Evolutionary conservation across 1,284 basidiomycete genomes (phyloP).

Genomic region (Rhodotorula sp.): DNA sequence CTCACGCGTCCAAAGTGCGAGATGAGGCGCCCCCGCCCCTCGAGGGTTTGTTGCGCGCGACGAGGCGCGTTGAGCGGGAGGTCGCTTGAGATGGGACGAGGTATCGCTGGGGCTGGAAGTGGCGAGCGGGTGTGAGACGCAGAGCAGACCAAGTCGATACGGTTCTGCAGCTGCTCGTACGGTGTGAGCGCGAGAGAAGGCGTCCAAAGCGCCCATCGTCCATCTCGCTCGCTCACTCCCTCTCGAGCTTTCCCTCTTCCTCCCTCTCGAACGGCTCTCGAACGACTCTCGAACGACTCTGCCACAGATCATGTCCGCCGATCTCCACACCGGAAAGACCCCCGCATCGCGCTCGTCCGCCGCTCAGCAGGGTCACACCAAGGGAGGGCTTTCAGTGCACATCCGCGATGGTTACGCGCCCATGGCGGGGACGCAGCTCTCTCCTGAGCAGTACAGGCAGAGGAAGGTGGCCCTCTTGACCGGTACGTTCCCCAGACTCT

Average conservation of each 20-base stretch:
- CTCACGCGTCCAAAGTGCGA: no score
- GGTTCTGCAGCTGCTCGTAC: no score
- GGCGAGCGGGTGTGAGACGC: no score
- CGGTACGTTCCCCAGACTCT: constrained; percentile 55
- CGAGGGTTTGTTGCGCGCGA: no score
- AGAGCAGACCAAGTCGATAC: no score
- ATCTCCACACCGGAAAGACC: constrained; percentile 34
- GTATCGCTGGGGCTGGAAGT: no score
- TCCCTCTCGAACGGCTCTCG: background rate
- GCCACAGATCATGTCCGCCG: constrained; percentile 26
- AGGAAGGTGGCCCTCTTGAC: constrained; percentile 86
- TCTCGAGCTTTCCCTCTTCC: background rate
- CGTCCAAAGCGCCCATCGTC: no score
- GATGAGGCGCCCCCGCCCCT: no score
- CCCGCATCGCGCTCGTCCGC: constrained; percentile 11
- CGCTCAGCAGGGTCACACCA: constrained; percentile 11
- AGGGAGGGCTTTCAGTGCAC: constrained; percentile 25
- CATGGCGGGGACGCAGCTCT: constrained; percentile 23
- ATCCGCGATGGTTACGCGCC: constrained; percentile 15
- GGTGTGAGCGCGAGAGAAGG: no score
- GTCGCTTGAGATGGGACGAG: no score
- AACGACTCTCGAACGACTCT: background rate
- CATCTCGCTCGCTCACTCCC: background rate
- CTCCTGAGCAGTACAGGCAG: constrained; percentile 70
- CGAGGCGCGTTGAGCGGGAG: no score